Evolutionary conservation across 208 protist species (phyloP).

Genomic region (Wallacemonas sp.): DNA sequence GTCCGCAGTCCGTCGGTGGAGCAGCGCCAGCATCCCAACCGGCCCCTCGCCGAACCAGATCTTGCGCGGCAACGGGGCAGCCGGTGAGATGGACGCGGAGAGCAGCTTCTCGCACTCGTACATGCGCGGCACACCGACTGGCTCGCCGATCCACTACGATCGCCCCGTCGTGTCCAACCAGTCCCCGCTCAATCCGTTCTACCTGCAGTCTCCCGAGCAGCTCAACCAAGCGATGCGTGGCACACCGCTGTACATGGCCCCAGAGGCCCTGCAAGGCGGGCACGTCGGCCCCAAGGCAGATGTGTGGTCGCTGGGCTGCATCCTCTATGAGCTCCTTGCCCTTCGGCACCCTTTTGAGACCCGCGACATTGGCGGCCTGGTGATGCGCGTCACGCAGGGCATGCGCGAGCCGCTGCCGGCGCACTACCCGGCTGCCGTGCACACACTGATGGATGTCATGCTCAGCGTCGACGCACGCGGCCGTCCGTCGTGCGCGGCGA

Average conservation of each 20-base stretch:
- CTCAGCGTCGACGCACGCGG: constrained; percentile 46
- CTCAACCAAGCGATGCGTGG: constrained; percentile 79
- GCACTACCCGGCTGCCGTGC: constrained; percentile 67
- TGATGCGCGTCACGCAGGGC: constrained; percentile 79
- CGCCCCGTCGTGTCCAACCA: constrained; percentile 1
- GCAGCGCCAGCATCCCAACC: neutral
- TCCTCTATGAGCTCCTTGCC: constrained; percentile 88
- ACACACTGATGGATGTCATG: constrained; percentile 62
- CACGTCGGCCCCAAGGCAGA: constrained; percentile 74
- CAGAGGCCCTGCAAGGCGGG: constrained; percentile 88
- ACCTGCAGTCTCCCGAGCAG: constrained; percentile 13
- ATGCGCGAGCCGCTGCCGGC: constrained; percentile 60
- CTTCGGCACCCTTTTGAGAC: constrained; percentile 88
- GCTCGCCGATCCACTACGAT: neutral
- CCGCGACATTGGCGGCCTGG: constrained; percentile 66
- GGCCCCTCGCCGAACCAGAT: neutral
- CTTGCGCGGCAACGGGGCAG: neutral
- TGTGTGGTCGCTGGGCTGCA: constrained; percentile 93
- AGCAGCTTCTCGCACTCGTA: neutral
- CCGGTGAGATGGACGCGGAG: neutral
- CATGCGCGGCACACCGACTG: constrained; percentile 7
- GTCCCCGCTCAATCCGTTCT: constrained; percentile 13
- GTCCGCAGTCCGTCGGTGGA: neutral
- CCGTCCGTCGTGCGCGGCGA: constrained; percentile 68
- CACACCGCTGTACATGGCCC: constrained; percentile 95